phyloP scores from a whole-genome alignment of 257 asterid species.

The Perilla frutescens region DNA sequence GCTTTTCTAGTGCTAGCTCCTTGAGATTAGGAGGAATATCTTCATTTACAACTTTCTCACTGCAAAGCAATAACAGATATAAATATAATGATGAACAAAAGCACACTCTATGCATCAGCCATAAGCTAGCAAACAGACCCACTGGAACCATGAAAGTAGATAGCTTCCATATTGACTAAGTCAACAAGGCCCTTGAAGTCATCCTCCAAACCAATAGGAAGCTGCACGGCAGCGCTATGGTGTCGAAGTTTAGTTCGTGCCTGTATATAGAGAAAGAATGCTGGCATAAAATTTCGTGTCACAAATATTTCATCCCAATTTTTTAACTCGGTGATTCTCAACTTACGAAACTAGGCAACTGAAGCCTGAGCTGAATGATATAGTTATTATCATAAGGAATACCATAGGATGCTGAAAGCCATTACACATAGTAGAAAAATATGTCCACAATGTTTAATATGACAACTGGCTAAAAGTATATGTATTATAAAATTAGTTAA shows the following conservation, averaged over 20 bases:
- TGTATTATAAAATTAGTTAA: not conserved
- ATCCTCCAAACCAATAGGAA: conserved; percentile 95
- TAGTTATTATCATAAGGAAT: conserved; percentile 18
- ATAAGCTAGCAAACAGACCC: conserved; percentile 70
- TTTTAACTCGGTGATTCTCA: conserved; percentile 12
- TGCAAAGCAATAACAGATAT: conserved; percentile 38
- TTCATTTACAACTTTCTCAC: conserved; percentile 76
- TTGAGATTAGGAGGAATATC: conserved; percentile 80
- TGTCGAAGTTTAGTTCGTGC: conserved; percentile 97
- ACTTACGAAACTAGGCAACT: conserved; percentile 3
- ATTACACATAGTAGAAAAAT: conserved; percentile 11
- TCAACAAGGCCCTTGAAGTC: conserved; percentile 94
- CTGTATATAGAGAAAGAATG: conserved; percentile 48
- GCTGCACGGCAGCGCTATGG: conserved; percentile 96
- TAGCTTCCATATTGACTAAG: conserved; percentile 83
- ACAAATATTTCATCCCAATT: not conserved
- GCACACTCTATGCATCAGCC: conserved; percentile 22
- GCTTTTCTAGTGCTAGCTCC: conserved; percentile 72
- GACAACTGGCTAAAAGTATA: not conserved
- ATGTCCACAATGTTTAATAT: not conserved
- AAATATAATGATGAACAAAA: conserved; percentile 24
- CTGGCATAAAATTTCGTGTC: conserved; percentile 23
- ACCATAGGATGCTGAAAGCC: conserved; percentile 11
- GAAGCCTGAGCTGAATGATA: conserved; percentile 21
- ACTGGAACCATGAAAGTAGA: conserved; percentile 81